Evolutionary conservation across 495 filamentous ascomycete genomes (phyloP).

Genomic region (Podospora tetraspora): DNA sequence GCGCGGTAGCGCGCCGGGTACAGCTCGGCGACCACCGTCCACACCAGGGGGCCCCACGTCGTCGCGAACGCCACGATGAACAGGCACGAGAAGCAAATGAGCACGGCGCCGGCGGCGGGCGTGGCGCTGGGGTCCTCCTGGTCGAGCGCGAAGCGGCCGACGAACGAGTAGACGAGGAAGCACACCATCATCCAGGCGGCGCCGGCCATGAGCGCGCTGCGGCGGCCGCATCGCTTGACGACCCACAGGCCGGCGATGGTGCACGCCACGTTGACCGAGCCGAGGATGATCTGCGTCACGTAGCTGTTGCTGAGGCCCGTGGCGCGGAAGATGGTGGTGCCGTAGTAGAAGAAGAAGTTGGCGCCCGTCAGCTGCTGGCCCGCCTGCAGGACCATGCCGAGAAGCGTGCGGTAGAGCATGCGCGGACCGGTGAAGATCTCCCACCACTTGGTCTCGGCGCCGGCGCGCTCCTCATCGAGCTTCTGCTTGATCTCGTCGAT

Average conservation of each 20-base stretch:
- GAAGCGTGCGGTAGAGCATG: conserved; percentile 65
- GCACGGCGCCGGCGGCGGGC: conserved; percentile 55
- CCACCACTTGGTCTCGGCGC: conserved; percentile 53
- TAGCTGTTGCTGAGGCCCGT: conserved; percentile 64
- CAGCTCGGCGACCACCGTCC: conserved; percentile 75
- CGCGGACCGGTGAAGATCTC: conserved; percentile 66
- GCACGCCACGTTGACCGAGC: conserved; percentile 66
- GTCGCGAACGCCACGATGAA: conserved; percentile 58
- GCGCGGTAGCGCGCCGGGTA: conserved; percentile 75
- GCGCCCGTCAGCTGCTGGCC: conserved; percentile 68
- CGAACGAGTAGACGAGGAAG: conserved; percentile 70
- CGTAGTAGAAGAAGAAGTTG: conserved; percentile 83
- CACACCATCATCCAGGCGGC: conserved; percentile 65
- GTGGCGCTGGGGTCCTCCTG: conserved; percentile 47
- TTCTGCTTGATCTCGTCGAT: conserved; percentile 69
- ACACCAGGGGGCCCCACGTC: conserved; percentile 83
- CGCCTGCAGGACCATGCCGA: conserved; percentile 60
- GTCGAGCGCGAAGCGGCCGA: conserved; percentile 56
- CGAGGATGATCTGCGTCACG: conserved; percentile 69
- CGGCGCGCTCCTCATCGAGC: conserved; percentile 55
- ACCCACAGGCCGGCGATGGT: conserved; percentile 70
- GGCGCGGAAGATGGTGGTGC: conserved; percentile 64
- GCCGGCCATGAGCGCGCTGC: conserved; percentile 60
- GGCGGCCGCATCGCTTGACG: conserved; percentile 66
- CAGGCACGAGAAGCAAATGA: conserved; percentile 81